Percentiles rank a stretch among this genome's conserved stretches.
Conservation (phyloP, 2,329 filamentous ascomycete species). For the Madurella fahalii region DNA sequence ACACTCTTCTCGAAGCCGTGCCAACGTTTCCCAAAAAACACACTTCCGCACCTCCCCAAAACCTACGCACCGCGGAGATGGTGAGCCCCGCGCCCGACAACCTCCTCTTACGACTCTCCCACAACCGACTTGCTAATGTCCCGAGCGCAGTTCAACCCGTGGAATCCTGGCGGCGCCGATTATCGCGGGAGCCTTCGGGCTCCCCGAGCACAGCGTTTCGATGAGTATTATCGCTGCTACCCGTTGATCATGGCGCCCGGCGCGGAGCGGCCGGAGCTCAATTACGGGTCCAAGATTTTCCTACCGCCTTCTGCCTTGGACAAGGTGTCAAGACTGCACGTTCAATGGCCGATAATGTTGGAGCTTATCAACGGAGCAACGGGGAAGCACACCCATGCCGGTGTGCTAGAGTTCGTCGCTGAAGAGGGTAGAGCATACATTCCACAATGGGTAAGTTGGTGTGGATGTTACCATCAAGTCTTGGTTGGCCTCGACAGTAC, state of each 20-base stretch:
- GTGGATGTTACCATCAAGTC: background rate
- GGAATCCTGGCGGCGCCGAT: slow-evolving; percentile 27
- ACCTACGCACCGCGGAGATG: slow-evolving; percentile 11
- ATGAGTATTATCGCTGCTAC: slow-evolving; percentile 98
- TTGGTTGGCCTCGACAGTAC: background rate
- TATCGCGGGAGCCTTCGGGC: slow-evolving; percentile 33
- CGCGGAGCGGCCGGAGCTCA: slow-evolving; percentile 80
- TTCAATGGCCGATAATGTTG: slow-evolving; percentile 96
- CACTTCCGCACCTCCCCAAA: background rate
- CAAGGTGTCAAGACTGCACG: slow-evolving; percentile 92
- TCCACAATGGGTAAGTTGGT: slow-evolving; percentile 74
- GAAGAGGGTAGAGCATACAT: slow-evolving; percentile 96
- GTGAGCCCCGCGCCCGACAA: slow-evolving; percentile 7
- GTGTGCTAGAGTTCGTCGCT: slow-evolving; percentile 94
- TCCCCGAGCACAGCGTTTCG: slow-evolving; percentile 70
- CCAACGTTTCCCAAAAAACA: background rate
- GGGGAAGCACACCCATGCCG: slow-evolving; percentile 79
- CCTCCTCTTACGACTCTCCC: background rate
- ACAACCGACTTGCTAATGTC: slow-evolving; percentile 1
- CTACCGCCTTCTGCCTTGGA: slow-evolving; percentile 94
- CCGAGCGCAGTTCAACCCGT: slow-evolving; percentile 32
- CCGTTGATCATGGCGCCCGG: slow-evolving; percentile 92
- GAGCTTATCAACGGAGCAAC: slow-evolving; percentile 88
- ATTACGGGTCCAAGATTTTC: slow-evolving; percentile 96
- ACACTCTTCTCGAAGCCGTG: background rate